Conservation (phyloP, 139 green algal genomes). For the Micromonas pusilla region DNA sequence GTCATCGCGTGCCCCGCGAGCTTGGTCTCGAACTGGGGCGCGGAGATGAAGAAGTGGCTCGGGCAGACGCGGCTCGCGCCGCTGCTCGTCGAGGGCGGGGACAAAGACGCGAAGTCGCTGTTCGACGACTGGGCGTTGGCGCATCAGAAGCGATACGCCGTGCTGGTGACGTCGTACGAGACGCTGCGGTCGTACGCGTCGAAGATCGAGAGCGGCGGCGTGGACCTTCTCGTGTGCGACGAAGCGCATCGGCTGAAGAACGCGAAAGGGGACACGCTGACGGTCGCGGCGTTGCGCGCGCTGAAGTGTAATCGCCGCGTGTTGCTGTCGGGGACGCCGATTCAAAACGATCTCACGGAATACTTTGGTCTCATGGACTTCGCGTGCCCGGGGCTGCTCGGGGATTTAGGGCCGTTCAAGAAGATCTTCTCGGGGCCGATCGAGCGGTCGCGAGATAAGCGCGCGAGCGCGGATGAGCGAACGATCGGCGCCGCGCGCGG, state of each 20-base stretch:
- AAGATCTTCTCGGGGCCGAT: neutral
- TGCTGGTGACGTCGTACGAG: constrained; percentile 80
- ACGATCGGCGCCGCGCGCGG: neutral
- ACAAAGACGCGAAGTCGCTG: neutral
- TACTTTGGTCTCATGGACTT: constrained; percentile 97
- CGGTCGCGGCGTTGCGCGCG: constrained; percentile 56
- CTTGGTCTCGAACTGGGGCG: constrained; percentile 69
- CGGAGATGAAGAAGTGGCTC: constrained; percentile 75
- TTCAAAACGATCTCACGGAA: constrained; percentile 90
- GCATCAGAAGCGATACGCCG: constrained; percentile 5
- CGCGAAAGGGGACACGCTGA: constrained; percentile 69
- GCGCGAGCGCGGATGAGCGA: constrained; percentile 19
- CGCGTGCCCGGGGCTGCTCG: constrained; percentile 86
- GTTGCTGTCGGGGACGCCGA: constrained; percentile 77
- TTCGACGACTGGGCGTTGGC: constrained; percentile 1
- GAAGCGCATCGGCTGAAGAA: constrained; percentile 98
- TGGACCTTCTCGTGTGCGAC: constrained; percentile 94
- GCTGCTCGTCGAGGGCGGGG: neutral
- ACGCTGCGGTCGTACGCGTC: constrained; percentile 86
- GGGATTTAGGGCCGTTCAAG: constrained; percentile 60
- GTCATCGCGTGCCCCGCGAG: constrained; percentile 67
- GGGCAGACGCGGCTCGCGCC: constrained; percentile 48
- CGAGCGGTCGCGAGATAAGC: neutral
- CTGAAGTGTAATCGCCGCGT: constrained; percentile 80
- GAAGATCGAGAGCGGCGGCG: neutral